Evolutionary conservation across 768 basidiomycete genomes (phyloP), one percentile per base, ranked within the genome.

Genomic region (Sistotremastrum niveocremeum): DNA sequence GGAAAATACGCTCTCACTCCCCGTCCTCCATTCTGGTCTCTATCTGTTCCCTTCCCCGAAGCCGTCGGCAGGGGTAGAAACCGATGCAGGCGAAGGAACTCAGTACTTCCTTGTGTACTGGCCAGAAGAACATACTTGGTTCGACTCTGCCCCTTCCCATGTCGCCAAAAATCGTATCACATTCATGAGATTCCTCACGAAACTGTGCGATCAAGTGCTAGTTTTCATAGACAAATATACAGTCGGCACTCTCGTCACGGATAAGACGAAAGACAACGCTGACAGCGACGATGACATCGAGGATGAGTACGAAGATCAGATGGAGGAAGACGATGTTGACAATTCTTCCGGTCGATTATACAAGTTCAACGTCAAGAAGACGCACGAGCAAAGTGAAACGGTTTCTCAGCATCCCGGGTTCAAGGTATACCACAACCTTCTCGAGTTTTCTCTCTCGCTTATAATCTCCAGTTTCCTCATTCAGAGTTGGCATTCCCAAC

Each of bases 131-230:
- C 65, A 60, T 0, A 79, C 77, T 0, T 80, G 78, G 78, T 55
- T 71, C 34, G 75, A 78, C 54, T 58, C 62, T 9, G 68, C 73
- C 0, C 34, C 59, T 5, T 60, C 67, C 1, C 60, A 73, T 4
- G 66, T 74, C 41, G 54, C 63, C 31, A 66, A 70, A 3, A 80
- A 78, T 58, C 65, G 78, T 5, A 62, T 72, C 3, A 75, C 76
- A 0, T 80, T 80, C 51, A 78, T 80, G 74, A 79, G 79, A 41
- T 80, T 81, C 51, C 68, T 80, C 8, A 76, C 67, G 2, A 76
- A 76, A 58, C 64, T 79, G 36, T 61, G 70, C 11, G 77, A 81
- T 50, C 79, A 80, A 56, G 54, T 73, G 2, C 54, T 71, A 1
- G 70, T 69, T 79, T 12, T 75, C 77, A 4, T 54, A 68, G 0